These are phyloP conservation scores for Gentiana macrophylla DNA, from an alignment of 257 asterid genomes.

Conservation along the genomic window DNA sequence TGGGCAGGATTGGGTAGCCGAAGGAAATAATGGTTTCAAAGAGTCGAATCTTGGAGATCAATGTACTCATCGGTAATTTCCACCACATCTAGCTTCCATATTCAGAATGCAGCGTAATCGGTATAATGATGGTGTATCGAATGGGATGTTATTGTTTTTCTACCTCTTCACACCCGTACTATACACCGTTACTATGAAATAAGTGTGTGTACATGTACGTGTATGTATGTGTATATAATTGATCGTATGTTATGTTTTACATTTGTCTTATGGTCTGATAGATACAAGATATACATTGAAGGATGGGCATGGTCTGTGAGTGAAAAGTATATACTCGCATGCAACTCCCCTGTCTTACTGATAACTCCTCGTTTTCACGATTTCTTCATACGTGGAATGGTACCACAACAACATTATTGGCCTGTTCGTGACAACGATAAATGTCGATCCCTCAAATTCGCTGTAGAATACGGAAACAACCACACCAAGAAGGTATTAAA, in stretches of 20 bases:
- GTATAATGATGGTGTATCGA: too few relatives aligned
- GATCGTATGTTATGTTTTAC: not conserved
- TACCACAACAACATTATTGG: constrained; percentile 78
- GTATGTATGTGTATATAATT: not conserved
- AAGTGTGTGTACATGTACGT: not conserved
- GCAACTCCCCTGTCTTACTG: constrained; percentile 67
- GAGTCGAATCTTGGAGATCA: constrained; percentile 27
- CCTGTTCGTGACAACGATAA: constrained; percentile 54
- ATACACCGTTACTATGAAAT: too few relatives aligned
- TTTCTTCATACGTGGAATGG: constrained; percentile 71
- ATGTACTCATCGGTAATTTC: constrained; percentile 22
- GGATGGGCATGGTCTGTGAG: constrained; percentile 93
- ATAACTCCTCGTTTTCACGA: constrained; percentile 59
- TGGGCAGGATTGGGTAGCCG: constrained; percentile 22
- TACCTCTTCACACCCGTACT: too few relatives aligned
- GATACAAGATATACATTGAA: constrained; percentile 85
- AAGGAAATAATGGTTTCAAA: constrained; percentile 15
- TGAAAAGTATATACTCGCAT: constrained; percentile 76
- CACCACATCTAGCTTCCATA: not conserved
- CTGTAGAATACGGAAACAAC: constrained; percentile 84
- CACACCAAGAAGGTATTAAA: constrained; percentile 42
- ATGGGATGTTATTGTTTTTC: too few relatives aligned
- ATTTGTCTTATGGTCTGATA: constrained; percentile 10
- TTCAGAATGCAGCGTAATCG: not conserved
- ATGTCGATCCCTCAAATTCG: constrained; percentile 69